Percentiles rank a stretch among this genome's conserved stretches.
Conservation (phyloP, 106 monocot genomes). For the Dendrobium catenatum region DNA sequence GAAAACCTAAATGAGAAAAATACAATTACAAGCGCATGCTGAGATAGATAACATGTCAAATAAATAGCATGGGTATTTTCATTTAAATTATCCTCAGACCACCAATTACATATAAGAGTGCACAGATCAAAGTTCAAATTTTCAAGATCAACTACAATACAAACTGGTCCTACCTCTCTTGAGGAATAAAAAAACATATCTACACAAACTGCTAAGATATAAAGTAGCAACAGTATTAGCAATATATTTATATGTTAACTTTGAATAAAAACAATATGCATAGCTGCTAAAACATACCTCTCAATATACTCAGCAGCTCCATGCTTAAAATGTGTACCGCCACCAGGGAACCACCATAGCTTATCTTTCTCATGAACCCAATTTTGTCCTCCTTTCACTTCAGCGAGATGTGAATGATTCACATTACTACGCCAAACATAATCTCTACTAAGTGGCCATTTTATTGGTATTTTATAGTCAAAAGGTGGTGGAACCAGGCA, state of each 20-base stretch:
- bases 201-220: not conserved
- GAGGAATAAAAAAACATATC: not conserved
- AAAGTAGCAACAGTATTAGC: not conserved
- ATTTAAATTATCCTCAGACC: not conserved
- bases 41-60: not conserved
- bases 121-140: not conserved
- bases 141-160: not conserved
- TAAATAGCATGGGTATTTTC: not conserved
- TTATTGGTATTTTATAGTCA: constrained; percentile 85
- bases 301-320: constrained; percentile 92
- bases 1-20: not conserved
- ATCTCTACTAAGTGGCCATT: constrained; percentile 86
- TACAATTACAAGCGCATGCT: not conserved
- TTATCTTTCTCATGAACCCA: constrained; percentile 90
- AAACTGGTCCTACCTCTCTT: not conserved
- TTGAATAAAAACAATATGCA: not conserved
- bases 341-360: constrained; percentile 96
- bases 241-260: not conserved
- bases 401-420: constrained; percentile 92
- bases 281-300: constrained; percentile 34
- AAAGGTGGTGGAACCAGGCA: constrained; percentile 87
- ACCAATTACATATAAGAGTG: not conserved
- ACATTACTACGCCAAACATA: constrained; percentile 98
- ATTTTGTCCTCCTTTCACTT: constrained; percentile 97
- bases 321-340: constrained; percentile 98